Base-by-base conservation (phyloP, 164 flowering plant species). In the Hamamelis virginiana region DNA sequence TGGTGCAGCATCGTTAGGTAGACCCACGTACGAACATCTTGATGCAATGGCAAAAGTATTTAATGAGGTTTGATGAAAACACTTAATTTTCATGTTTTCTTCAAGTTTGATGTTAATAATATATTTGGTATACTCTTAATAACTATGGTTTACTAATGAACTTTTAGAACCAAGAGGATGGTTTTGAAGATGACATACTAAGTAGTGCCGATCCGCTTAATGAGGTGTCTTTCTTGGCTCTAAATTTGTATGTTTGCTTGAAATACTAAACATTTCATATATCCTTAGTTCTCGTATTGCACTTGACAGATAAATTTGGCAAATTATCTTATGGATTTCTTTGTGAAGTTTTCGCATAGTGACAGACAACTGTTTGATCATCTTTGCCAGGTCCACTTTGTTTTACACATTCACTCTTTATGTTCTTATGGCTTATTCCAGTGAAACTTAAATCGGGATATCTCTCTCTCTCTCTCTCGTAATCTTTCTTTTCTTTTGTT, bases 41-140 rank as follows among this genome's bases (percentile, higher is more conserved):
- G 87, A 86, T 73, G 88, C 86, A 51, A 84, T 92, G 83, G 94
- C 90, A 14, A 89, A 87, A 77, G 80, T 76, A 18, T 87, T 83
- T 73, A 68, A 81, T 68, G 87, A 85, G 97, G 97, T 90, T n/a
- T 43, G 15, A 23, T 59, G 10, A 60, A 3, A n/a, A n/a, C n/a
- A n/a, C n/a, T n/a, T n/a, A n/a, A n/a, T n/a, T n/a, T n/a, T n/a
- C n/a, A n/a, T n/a, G n/a, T n/a, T n/a, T n/a, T n/a, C n/a, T n/a
- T n/a, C n/a, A n/a, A n/a, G 97, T 90, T n/a, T 43, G 15, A 23
- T 59, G 10, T 57, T 52, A 3, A 43, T 6, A 1, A 14, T 55
- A 55, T 45, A 18, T 18, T 26, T 10, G 8, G 22, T 62, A 1
- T 56, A 11, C 3, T 16, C 18, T 65, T 9, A 66, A 55, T 65